Conservation (phyloP, 257 asterid genomes). For the Solanum clarkiae region DNA sequence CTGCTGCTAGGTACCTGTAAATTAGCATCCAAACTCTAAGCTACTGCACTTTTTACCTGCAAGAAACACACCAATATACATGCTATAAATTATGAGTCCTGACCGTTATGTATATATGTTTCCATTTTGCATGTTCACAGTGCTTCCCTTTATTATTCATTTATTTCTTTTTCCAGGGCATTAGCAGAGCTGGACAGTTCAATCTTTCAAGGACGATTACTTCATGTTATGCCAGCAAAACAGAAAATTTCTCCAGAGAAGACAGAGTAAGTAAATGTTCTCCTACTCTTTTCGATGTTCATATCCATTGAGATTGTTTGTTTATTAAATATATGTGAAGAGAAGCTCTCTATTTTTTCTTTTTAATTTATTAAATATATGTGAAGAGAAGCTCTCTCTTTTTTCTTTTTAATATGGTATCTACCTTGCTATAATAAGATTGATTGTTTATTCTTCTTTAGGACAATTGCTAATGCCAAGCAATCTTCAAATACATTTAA, state of each 20-base stretch:
- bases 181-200: slow-evolving; percentile 67
- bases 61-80: not conserved
- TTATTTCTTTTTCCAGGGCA: slow-evolving; percentile 40
- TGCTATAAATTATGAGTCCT: not conserved
- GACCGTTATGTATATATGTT: not conserved
- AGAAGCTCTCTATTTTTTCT: not conserved
- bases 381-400: not conserved
- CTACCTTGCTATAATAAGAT: not conserved
- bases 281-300: not conserved
- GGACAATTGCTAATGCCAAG: slow-evolving; percentile 22
- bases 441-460: slow-evolving; percentile 12
- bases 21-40: not conserved
- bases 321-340: not conserved
- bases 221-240: slow-evolving; percentile 89
- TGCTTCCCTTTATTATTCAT: not conserved
- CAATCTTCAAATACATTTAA: slow-evolving; percentile 54
- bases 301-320: not conserved
- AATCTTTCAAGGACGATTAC: slow-evolving; percentile 82
- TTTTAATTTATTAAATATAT: not conserved
- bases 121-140: not conserved
- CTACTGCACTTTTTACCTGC: not conserved
- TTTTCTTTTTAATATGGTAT: not conserved
- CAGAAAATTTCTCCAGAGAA: slow-evolving; percentile 30
- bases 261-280: slow-evolving; percentile 33
- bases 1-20: slow-evolving; percentile 65